Evolutionary conservation across 2,329 filamentous ascomycete species (phyloP), one percentile per base, ranked within the genome.

Genomic region (Talaromyces sp.): DNA sequence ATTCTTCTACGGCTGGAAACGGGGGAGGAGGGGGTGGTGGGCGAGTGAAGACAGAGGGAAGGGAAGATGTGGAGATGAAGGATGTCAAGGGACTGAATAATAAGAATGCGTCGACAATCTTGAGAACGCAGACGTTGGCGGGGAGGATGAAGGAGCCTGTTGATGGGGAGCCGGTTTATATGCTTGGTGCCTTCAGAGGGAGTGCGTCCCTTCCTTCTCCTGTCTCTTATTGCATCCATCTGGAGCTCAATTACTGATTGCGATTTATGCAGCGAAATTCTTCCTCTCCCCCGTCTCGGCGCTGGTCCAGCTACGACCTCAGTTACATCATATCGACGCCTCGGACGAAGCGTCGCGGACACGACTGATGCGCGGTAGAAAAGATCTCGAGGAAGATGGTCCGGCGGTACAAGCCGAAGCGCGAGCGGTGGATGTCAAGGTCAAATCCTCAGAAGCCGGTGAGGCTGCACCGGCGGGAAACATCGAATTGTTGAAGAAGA

Each of bases 271-370:
- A 63, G 61, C 61, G 8, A 43, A 63, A 47, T 63, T 63, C 10
- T 92, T 97, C 79, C 87, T 98, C 45, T 96, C 92, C 0, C 91
- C 90, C 27, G 86, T 96, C 54, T 88, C 89, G 47, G 90, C 91
- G 2, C 87, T 97, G 52, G 90, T 96, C 49, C 92, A 96, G 74
- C 87, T 99, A 73, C 90, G 93, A 3, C 93, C 95, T 0, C 92
- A 97, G 73, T 90, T 96, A 67, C 92, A 97, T 78, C 93, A 98
- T 79, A 84, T 98, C 70, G 95, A 98, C 78, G 94, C 95, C 3
- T 80, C 88, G 54, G 84, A 89, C 56, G 92, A 97, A 72, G 85
- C 91, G 3, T 68, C 70, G 4, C 77, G 76, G 61, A 73, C 69
- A 5, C 72, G 75, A 61, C 70, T 76, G 3, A 62, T 69, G 66